These are phyloP conservation scores for Nepenthes mirabilis DNA, from an alignment of 148 eudicot species.

Conservation along the genomic window DNA sequence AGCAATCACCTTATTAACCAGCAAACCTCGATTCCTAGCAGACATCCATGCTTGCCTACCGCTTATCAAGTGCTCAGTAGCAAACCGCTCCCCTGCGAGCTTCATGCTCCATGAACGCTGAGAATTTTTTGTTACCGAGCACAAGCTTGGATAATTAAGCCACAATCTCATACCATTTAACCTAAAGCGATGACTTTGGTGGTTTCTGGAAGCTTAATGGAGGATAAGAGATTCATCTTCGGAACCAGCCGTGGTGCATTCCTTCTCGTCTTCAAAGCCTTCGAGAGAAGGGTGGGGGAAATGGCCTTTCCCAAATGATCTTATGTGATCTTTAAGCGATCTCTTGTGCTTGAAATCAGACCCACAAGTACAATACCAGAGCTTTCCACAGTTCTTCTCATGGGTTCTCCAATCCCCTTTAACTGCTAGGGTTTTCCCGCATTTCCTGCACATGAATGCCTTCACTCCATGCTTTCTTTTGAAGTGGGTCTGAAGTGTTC, in stretches of 20 bases:
- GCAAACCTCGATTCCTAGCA: neutral
- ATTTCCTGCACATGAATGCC: constrained; percentile 49
- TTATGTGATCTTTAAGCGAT: constrained; percentile 54
- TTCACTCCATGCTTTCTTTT: constrained; percentile 59
- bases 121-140: constrained; percentile 11
- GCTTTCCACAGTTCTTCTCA: constrained; percentile 61
- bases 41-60: neutral
- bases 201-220: neutral
- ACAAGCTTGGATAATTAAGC: constrained; percentile 4
- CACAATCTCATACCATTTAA: neutral
- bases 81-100: constrained; percentile 8
- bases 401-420: constrained; percentile 68
- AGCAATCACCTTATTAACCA: constrained; percentile 3
- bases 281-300: constrained; percentile 36
- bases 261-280: constrained; percentile 28
- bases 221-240: constrained; percentile 16
- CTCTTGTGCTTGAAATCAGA: constrained; percentile 65
- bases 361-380: constrained; percentile 58
- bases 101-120: neutral
- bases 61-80: constrained; percentile 9
- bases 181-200: neutral
- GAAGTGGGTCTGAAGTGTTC: constrained; percentile 66
- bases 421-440: constrained; percentile 50
- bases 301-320: constrained; percentile 54
- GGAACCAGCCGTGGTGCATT: neutral